Conservation (phyloP, 176 grass and related monocot species). For the Pontederia paniculata region DNA sequence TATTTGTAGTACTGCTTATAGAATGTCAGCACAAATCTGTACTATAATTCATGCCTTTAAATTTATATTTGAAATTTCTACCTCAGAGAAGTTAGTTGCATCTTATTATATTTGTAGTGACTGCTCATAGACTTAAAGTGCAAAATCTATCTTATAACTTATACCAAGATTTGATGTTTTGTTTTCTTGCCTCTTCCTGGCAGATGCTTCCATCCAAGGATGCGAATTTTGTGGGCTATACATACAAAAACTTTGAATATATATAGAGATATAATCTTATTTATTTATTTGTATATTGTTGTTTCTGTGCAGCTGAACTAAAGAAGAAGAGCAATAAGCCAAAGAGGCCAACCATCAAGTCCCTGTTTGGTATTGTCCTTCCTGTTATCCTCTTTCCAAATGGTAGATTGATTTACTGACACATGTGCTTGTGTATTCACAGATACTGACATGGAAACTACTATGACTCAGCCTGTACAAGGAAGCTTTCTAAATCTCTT, state of each 20-base stretch:
- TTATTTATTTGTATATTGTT: constrained; percentile 18
- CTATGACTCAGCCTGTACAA: constrained; percentile 39
- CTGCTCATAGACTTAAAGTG: neutral
- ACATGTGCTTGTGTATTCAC: constrained; percentile 17
- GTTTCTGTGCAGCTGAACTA: constrained; percentile 61
- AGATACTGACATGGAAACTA: constrained; percentile 45
- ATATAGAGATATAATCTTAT: neutral
- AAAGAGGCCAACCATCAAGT: constrained; percentile 96
- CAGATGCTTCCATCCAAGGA: constrained; percentile 99
- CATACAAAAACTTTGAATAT: constrained; percentile 91
- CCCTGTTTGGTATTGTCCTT: constrained; percentile 74
- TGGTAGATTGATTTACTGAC: neutral
- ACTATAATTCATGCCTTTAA: too few relatives aligned
- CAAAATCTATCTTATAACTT: neutral
- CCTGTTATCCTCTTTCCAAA: neutral
- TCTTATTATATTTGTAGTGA: neutral
- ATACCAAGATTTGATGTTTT: neutral
- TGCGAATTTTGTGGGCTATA: constrained; percentile 96
- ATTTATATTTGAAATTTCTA: too few relatives aligned
- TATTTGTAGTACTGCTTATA: too few relatives aligned
- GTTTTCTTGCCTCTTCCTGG: constrained; percentile 11
- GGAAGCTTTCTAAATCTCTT: constrained; percentile 87
- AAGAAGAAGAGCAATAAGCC: constrained; percentile 94
- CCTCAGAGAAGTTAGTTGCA: too few relatives aligned
- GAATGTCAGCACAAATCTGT: too few relatives aligned